phyloP scores from a whole-genome alignment of 2,329 filamentous ascomycete genomes.

The Penicillium sp. region DNA sequence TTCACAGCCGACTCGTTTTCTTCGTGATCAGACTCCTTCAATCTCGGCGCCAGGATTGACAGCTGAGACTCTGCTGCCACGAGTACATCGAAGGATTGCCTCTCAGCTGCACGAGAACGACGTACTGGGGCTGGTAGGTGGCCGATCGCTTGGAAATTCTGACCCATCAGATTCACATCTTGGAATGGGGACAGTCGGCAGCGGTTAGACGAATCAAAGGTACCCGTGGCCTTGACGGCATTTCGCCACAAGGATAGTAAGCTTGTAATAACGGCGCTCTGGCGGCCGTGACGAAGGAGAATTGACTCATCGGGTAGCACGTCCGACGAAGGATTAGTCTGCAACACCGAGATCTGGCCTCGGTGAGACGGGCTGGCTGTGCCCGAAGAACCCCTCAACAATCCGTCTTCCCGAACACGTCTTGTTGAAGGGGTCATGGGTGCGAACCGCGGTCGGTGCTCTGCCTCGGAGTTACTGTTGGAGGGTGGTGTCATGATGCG shows the following conservation, averaged over 20 bases:
- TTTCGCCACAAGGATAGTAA: slow-evolving; percentile 48
- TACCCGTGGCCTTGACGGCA: slow-evolving; percentile 38
- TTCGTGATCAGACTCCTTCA: slow-evolving; percentile 27
- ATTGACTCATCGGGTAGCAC: slow-evolving; percentile 46
- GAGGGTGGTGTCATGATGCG: slow-evolving; percentile 35
- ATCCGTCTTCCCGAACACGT: slow-evolving; percentile 46
- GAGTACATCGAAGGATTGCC: slow-evolving; percentile 39
- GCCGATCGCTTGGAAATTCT: slow-evolving; percentile 40
- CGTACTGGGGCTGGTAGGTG: slow-evolving; percentile 36
- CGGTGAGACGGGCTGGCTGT: slow-evolving; percentile 32
- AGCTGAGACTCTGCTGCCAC: slow-evolving; percentile 45
- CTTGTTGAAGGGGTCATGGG: slow-evolving; percentile 53
- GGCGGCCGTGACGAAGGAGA: slow-evolving; percentile 44
- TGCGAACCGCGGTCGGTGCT: slow-evolving; percentile 42
- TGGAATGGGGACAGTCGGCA: slow-evolving; percentile 42
- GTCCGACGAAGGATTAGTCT: slow-evolving; percentile 38
- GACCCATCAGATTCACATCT: slow-evolving; percentile 43
- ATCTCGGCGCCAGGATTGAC: slow-evolving; percentile 37
- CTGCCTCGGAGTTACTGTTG: slow-evolving; percentile 27
- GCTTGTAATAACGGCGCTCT: slow-evolving; percentile 46
- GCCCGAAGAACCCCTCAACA: slow-evolving; percentile 42
- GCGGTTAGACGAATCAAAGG: slow-evolving; percentile 41
- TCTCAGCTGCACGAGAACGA: slow-evolving; percentile 22
- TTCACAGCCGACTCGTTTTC: slow-evolving; percentile 14
- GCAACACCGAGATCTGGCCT: slow-evolving; percentile 46